These are phyloP conservation scores for Solanum bulbocastanum DNA, from an alignment of 257 asterid genomes.

Conservation along the genomic window DNA sequence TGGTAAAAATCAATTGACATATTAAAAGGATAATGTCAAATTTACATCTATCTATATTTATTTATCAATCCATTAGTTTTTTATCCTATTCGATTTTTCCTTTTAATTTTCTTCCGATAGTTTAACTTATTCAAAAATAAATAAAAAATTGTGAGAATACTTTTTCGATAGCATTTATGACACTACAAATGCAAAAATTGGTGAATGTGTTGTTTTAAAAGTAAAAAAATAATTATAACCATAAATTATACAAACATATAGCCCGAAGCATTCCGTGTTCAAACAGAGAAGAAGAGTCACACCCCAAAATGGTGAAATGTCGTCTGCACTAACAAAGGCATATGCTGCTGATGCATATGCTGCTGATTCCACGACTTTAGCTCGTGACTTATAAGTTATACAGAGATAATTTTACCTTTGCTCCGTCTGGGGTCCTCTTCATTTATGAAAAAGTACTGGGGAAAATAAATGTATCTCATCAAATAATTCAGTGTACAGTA, in stretches of 20 bases:
- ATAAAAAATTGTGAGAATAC: background rate
- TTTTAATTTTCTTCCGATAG: background rate
- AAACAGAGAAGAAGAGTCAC: background rate
- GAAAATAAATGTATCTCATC: background rate
- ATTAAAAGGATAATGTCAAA: background rate
- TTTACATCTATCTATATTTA: background rate
- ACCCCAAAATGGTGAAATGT: background rate
- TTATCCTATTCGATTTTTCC: background rate
- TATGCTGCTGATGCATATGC: background rate
- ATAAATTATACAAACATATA: background rate
- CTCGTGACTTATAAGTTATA: background rate
- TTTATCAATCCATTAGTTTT: background rate
- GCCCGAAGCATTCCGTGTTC: background rate
- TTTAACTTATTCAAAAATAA: background rate
- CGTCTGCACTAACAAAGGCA: background rate
- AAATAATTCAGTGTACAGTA: background rate
- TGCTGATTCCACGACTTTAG: background rate
- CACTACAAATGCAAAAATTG: background rate
- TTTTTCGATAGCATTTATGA: background rate
- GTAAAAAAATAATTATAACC: background rate
- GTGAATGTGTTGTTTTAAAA: background rate
- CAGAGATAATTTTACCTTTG: background rate
- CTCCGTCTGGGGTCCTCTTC: background rate
- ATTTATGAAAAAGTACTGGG: background rate
- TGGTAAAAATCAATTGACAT: background rate